Evolutionary conservation across 2,329 filamentous ascomycete species (phyloP), one percentile per base, ranked within the genome.

Genomic region (Colletotrichum echinochloae): DNA sequence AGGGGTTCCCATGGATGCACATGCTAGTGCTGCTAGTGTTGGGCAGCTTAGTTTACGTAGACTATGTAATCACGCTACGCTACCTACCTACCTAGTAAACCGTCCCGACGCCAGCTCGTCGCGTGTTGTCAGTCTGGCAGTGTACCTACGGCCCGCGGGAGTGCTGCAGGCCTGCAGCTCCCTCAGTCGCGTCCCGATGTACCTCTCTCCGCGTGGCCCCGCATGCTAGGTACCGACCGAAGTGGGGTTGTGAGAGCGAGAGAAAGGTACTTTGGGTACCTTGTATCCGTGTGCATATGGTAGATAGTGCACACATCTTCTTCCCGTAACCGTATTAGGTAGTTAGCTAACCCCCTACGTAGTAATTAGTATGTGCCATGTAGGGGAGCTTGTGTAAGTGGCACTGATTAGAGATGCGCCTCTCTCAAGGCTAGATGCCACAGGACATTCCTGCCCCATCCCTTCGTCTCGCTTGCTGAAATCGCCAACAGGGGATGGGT

Each of bases 1-100:
- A 70, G 67, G 67, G 67, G 67, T 67, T 70, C 57, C 67, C 67
- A 54, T 70, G 54, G 37, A 67, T 57, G 64, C 64, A 70, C 64
- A 70, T 62, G 67, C 67, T 66, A 49, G 26, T 23, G 49, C 59
- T 65, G 28, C 55, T 39, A 5, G 16, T 41, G 18, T 20, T 41
- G 6, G 18, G 16, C 18, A 20, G 39, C 18, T 28, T 26, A 37
- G 11, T 30, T 28, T 28, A 37, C 23, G 30, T 30, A 37, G 20
- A 51, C 48, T n/a, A 44, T 44, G 41, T 44, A 51, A 26, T 51
- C 23, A 23, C 30, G 14, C 51, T 35, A n/a, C n/a, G n/a, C n/a
- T n/a, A n/a, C n/a, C n/a, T n/a, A n/a, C n/a, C n/a, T n/a, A 54
- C 28, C 28, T 6, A 54, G 16, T 30, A 56, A 55, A 56, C 63